Base-by-base conservation (phyloP, 345 rosid genomes). In the Aquilaria malaccensis region DNA sequence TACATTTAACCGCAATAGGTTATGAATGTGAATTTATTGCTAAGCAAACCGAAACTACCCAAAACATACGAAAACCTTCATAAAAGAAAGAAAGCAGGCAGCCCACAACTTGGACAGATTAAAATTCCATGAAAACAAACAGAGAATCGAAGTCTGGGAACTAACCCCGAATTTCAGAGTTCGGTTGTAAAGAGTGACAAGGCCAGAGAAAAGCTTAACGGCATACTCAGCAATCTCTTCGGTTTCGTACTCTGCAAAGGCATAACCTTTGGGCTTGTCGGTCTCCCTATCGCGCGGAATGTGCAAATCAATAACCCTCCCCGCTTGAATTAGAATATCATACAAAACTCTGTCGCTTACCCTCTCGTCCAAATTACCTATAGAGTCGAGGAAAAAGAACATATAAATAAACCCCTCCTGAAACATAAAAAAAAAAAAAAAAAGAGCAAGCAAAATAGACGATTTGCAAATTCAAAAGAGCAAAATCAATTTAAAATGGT, bases 151-250 rank as follows among this genome's bases (percentile, higher is more conserved):
- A 4, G 43, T 37, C 43, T 51, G 67, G 41, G 33, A 15, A 74
- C 91, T 54, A 29, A 85, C 97, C 60, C 82, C 95, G 46, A 88
- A 94, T 65, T 79, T 88, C n/a, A 94, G 69, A 29, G 88, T 81
- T 52, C 97, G 72, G 10, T 78, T 88, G 71, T 82, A 77, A 12
- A 94, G 85, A 65, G 87, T 79, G n/a, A 94, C 95, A 29, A 94
- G 87, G 67, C 97, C 97, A 9, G 96, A 76, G 80, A 90, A 94
- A 56, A 90, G 95, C 83, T 77, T 88, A 48, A 90, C 87, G 45
- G 99, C 97, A 70, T 94, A 94, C 15, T 90, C 86, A 0, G 99
- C 99, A 71, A 88, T 75, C 67, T 90, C 92, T 65, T 83, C 87
- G 30, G 89, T 11, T 59, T 94, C 99, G 33, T 82, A 94, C 76